Conservation (phyloP, 1,139 yeast species). For the Geotrichum histeridarum region DNA sequence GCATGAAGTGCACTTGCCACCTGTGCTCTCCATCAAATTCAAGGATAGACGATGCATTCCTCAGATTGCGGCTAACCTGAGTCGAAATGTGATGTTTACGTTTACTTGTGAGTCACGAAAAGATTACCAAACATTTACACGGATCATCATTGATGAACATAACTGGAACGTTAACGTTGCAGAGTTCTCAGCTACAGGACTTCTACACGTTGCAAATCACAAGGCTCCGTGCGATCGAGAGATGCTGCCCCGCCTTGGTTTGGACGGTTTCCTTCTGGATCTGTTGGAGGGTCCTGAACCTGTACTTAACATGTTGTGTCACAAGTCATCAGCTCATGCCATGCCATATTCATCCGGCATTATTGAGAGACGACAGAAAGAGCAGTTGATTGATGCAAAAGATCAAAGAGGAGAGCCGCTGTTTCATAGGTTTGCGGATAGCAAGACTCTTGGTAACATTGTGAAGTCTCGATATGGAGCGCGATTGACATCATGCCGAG, state of each 20-base stretch:
- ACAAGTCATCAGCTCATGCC: slow-evolving; percentile 50
- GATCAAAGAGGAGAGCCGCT: slow-evolving; percentile 40
- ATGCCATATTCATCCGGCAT: slow-evolving; percentile 58
- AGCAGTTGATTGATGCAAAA: slow-evolving; percentile 29
- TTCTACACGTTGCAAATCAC: slow-evolving; percentile 26
- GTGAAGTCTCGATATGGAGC: slow-evolving; percentile 43
- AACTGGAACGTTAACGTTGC: slow-evolving; percentile 45
- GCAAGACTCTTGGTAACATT: slow-evolving; percentile 49
- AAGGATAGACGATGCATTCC: slow-evolving; percentile 45
- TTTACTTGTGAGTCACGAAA: slow-evolving; percentile 45
- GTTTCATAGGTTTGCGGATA: slow-evolving; percentile 57
- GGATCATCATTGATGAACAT: slow-evolving; percentile 39
- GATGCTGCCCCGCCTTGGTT: slow-evolving; percentile 50
- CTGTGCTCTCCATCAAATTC: slow-evolving; percentile 61
- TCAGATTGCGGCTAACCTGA: slow-evolving; percentile 56
- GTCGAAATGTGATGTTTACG: slow-evolving; percentile 51
- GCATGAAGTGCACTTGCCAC: slow-evolving; percentile 61
- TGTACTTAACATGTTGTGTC: slow-evolving; percentile 73
- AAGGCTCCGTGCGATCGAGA: slow-evolving; percentile 36
- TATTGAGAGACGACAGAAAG: slow-evolving; percentile 42
- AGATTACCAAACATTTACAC: slow-evolving; percentile 45
- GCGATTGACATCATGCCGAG: slow-evolving; percentile 9
- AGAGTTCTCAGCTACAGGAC: slow-evolving; percentile 37
- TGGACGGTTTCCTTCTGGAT: slow-evolving; percentile 76
- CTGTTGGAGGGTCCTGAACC: slow-evolving; percentile 65